Conservation (phyloP, 2,329 filamentous ascomycete genomes). For the Dactylellina haptotyla region DNA sequence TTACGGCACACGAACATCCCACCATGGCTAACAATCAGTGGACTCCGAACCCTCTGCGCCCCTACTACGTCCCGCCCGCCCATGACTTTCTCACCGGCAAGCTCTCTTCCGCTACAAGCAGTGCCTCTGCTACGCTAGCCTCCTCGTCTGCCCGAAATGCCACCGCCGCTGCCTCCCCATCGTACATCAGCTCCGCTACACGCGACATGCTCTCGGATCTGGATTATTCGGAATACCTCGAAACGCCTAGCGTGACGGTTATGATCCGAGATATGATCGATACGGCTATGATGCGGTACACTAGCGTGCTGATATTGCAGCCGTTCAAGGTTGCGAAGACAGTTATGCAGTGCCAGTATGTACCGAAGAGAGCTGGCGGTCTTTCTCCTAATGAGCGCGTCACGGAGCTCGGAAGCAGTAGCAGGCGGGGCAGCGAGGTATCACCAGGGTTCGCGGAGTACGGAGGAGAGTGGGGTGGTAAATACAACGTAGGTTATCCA, state of each 20-base stretch:
- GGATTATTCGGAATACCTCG: constrained; percentile 88
- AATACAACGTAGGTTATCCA: constrained; percentile 22
- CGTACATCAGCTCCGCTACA: constrained; percentile 39
- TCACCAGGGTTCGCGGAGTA: constrained; percentile 53
- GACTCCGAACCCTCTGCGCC: constrained; percentile 72
- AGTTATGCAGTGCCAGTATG: constrained; percentile 72
- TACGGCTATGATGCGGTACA: constrained; percentile 90
- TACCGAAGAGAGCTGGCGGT: constrained; percentile 59
- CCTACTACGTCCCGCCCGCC: constrained; percentile 74
- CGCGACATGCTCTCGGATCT: constrained; percentile 88
- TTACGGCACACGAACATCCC: constrained; percentile 10
- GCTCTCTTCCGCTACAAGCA: constrained; percentile 60
- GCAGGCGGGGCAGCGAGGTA: constrained; percentile 54
- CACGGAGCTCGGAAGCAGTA: constrained; percentile 31
- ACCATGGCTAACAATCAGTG: constrained; percentile 62
- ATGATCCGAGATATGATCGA: constrained; percentile 81
- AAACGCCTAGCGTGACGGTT: constrained; percentile 78
- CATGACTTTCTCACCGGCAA: constrained; percentile 65
- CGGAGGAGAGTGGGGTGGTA: constrained; percentile 46
- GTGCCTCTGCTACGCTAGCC: constrained; percentile 63
- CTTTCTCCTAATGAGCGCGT: constrained; percentile 23
- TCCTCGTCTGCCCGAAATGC: constrained; percentile 63
- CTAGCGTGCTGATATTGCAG: constrained; percentile 85
- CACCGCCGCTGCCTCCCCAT: constrained; percentile 57
- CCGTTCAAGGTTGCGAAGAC: constrained; percentile 98